These are phyloP conservation scores for Chalaropsis thielavioides DNA, from an alignment of 2,329 filamentous ascomycete species.

Conservation along the genomic window DNA sequence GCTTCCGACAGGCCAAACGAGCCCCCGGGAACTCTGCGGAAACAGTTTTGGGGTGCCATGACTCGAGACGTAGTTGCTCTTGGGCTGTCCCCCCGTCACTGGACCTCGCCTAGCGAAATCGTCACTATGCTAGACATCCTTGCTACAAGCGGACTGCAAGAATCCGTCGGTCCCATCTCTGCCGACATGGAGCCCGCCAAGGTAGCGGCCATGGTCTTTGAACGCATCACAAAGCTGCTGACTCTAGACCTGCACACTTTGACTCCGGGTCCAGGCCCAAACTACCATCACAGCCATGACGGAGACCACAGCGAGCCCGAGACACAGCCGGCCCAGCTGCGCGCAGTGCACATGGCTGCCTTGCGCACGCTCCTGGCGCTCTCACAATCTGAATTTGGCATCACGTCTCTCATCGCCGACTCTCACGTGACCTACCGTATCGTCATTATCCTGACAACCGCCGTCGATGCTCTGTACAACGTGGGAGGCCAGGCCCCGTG, in stretches of 20 bases:
- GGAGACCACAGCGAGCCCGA: slow-evolving; percentile 11
- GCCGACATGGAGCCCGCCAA: slow-evolving; percentile 30
- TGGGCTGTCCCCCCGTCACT: slow-evolving; percentile 43
- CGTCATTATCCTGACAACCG: slow-evolving; percentile 46
- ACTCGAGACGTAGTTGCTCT: slow-evolving; percentile 52
- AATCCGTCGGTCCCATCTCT: slow-evolving; percentile 52
- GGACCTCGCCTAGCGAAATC: slow-evolving; percentile 50
- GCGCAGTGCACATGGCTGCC: slow-evolving; percentile 31
- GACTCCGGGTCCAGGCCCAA: slow-evolving; percentile 26
- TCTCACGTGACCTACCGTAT: slow-evolving; percentile 57
- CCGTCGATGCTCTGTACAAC: slow-evolving; percentile 63
- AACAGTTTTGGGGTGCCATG: slow-evolving; percentile 52
- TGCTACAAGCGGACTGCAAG: slow-evolving; percentile 47
- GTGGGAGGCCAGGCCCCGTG: not conserved
- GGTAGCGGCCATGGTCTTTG: slow-evolving; percentile 38
- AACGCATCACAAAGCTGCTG: slow-evolving; percentile 48
- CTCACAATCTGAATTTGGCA: slow-evolving; percentile 46
- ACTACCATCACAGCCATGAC: slow-evolving; percentile 30
- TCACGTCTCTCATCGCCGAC: slow-evolving; percentile 51
- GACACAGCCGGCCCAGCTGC: slow-evolving; percentile 26
- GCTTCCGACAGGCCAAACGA: slow-evolving; percentile 23
- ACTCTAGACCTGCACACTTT: slow-evolving; percentile 23
- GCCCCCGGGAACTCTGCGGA: slow-evolving; percentile 21
- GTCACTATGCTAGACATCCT: slow-evolving; percentile 50
- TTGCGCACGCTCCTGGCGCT: slow-evolving; percentile 46